A percentile compares a stretch with the other conserved stretches of the same genome.
These are phyloP conservation scores for Adansonia rubrostipa DNA, from an alignment of 441 rosid species.

Conservation along the genomic window DNA sequence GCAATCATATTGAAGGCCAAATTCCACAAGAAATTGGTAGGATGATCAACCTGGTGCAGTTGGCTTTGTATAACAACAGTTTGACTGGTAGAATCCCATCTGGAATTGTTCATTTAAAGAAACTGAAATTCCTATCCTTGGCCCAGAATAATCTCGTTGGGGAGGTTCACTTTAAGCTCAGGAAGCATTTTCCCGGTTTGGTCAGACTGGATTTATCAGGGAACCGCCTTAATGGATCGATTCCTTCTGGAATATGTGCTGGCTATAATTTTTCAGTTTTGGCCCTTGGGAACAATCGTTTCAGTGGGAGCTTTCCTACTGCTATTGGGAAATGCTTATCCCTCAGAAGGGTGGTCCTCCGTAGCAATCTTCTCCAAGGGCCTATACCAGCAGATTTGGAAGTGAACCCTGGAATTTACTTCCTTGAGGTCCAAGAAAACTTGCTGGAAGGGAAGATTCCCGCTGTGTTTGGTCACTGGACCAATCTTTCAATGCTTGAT, in stretches of 20 bases:
- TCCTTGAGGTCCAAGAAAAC: slow-evolving; percentile 37
- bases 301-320: slow-evolving; percentile 43
- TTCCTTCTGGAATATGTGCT: slow-evolving; percentile 40
- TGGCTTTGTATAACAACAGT: slow-evolving; percentile 45
- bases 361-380: slow-evolving; percentile 39
- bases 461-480: slow-evolving; percentile 35
- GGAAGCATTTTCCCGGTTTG: slow-evolving; percentile 36
- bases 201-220: slow-evolving; percentile 40
- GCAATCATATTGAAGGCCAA: slow-evolving; percentile 38
- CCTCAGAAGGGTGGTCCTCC: slow-evolving; percentile 42
- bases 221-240: slow-evolving; percentile 42
- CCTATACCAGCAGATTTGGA: slow-evolving; percentile 35
- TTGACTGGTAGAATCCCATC: slow-evolving; percentile 45
- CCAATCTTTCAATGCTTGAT: slow-evolving; percentile 42
- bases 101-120: slow-evolving; percentile 33
- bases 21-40: slow-evolving; percentile 38
- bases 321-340: slow-evolving; percentile 35
- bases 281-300: slow-evolving; percentile 39
- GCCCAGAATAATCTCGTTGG: slow-evolving; percentile 51
- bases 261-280: slow-evolving; percentile 44
- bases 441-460: slow-evolving; percentile 43
- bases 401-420: slow-evolving; percentile 30
- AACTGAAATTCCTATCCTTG: slow-evolving; percentile 40
- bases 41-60: slow-evolving; percentile 32
- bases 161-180: slow-evolving; percentile 38